A percentile compares a stretch with the other conserved stretches of the same genome.
phyloP scores from a whole-genome alignment of 345 rosid genomes.

The Odontarrhena argentea region DNA sequence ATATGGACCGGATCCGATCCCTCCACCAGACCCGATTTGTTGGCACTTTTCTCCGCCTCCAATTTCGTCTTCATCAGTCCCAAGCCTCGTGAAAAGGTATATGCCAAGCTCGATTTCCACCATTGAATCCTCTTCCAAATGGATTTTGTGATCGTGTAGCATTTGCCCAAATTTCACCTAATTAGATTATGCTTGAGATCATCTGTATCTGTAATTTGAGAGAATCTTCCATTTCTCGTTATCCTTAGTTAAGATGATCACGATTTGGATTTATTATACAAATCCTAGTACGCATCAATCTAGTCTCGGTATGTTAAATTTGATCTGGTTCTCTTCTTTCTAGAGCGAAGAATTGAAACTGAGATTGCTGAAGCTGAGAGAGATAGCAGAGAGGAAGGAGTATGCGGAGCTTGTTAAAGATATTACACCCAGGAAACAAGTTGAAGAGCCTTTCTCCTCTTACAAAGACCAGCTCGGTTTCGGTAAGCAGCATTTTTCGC shows the following conservation, averaged over 20 bases:
- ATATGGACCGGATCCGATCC: slow-evolving; percentile 59
- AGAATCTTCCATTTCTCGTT: too few relatives aligned
- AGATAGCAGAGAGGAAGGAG: slow-evolving; percentile 76
- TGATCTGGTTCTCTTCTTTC: not conserved
- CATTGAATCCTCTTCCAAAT: not conserved
- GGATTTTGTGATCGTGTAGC: too few relatives aligned
- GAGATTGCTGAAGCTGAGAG: slow-evolving; percentile 70
- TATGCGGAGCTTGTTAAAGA: slow-evolving; percentile 89
- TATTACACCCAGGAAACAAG: slow-evolving; percentile 61
- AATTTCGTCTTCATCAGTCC: slow-evolving; percentile 64
- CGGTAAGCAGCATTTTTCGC: slow-evolving; percentile 46
- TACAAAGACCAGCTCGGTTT: slow-evolving; percentile 97
- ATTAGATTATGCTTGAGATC: too few relatives aligned
- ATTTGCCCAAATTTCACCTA: too few relatives aligned
- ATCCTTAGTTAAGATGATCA: too few relatives aligned
- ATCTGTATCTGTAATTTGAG: too few relatives aligned
- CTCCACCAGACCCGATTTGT: slow-evolving; percentile 54
- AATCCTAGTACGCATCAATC: too few relatives aligned
- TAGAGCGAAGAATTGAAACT: slow-evolving; percentile 78
- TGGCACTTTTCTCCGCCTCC: slow-evolving; percentile 56
- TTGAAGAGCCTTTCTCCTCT: slow-evolving; percentile 82
- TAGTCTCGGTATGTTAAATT: not conserved
- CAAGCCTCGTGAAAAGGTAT: slow-evolving; percentile 80
- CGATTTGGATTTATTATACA: too few relatives aligned
- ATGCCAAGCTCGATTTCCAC: not conserved